These are phyloP conservation scores for Ceratocystis variospora DNA, from an alignment of 2,329 filamentous ascomycete genomes.

Conservation along the genomic window DNA sequence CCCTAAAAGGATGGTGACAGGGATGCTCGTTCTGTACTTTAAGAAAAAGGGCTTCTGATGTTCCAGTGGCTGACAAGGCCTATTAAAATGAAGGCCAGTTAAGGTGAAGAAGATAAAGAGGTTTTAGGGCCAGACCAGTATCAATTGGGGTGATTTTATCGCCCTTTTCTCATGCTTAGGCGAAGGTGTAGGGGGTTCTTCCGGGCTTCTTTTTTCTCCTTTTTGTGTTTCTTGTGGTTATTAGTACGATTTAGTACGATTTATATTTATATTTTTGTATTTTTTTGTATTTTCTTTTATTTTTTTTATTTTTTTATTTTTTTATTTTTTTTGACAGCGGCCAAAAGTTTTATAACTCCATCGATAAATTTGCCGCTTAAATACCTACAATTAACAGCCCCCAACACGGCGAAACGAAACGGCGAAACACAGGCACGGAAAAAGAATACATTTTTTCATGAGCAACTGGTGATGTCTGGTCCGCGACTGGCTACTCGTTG, in stretches of 20 bases:
- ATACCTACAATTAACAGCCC: neutral
- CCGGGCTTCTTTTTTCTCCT: neutral
- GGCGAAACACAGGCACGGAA: neutral
- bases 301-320: neutral
- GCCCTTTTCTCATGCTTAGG: neutral
- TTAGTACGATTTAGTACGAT: no score
- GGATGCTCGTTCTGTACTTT: no score
- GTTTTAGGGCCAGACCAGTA: no score
- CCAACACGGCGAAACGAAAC: neutral
- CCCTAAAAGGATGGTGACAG: no score
- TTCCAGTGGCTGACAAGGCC: no score
- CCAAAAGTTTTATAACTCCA: no score
- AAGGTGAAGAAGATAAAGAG: no score
- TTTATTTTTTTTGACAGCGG: neutral
- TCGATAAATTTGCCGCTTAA: neutral
- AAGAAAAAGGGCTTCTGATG: no score
- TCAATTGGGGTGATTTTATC: neutral
- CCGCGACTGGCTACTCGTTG: no score
- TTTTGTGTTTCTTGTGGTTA: neutral
- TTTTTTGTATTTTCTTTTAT: neutral
- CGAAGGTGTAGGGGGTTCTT: neutral
- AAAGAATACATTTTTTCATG: no score
- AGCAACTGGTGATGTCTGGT: neutral
- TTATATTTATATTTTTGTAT: neutral
- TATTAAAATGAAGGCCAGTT: no score